phyloP scores from a whole-genome alignment of 495 filamentous ascomycete species.

The Penicillium ochrochloron region DNA sequence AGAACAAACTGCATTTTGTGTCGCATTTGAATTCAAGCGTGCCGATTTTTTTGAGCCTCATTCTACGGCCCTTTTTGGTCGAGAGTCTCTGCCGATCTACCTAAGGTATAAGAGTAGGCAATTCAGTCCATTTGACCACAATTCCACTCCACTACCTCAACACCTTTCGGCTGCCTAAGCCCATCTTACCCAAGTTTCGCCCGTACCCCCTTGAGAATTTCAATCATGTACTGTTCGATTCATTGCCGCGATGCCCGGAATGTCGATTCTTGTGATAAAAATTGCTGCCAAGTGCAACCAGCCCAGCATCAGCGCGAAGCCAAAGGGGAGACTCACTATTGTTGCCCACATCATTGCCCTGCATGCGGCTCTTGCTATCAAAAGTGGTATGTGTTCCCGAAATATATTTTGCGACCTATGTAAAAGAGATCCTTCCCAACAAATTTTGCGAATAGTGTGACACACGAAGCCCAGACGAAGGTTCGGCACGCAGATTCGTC shows the following conservation, averaged over 20 bases:
- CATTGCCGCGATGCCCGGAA: neutral
- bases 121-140: neutral
- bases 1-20: conserved; percentile 5
- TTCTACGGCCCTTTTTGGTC: neutral
- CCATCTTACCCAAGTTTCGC: neutral
- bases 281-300: neutral
- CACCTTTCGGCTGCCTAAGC: neutral
- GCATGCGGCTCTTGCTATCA: neutral
- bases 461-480: neutral
- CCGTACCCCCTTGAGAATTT: too few species aligned
- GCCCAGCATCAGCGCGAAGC: neutral
- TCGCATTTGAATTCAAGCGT: neutral
- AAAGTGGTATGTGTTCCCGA: neutral
- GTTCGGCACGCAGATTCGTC: neutral
- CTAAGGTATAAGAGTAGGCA: neutral
- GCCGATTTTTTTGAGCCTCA: neutral
- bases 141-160: neutral
- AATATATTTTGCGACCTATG: neutral
- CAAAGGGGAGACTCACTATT: neutral
- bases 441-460: neutral
- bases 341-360: neutral
- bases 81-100: neutral
- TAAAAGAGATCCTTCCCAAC: neutral
- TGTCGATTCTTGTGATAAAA: neutral
- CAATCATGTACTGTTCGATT: neutral